These are phyloP conservation scores for Apiotrichum sp. DNA, from an alignment of 1,284 basidiomycete species.

Conservation along the genomic window DNA sequence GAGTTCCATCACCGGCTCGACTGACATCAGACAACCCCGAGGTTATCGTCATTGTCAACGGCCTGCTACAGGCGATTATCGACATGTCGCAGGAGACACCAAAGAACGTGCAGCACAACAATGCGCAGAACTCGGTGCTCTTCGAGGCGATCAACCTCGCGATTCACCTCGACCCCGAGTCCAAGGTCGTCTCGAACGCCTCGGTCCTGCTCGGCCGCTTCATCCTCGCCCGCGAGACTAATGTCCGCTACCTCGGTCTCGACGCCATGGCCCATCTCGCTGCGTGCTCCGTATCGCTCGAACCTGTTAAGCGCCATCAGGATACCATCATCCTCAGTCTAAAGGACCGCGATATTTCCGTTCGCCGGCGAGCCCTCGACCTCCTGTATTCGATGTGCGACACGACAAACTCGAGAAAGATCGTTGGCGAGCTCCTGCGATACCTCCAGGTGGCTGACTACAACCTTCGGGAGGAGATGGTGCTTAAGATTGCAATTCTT, in stretches of 20 bases:
- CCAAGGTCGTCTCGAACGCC: slow-evolving; percentile 81
- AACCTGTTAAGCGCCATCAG: slow-evolving; percentile 91
- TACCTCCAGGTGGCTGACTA: slow-evolving; percentile 95
- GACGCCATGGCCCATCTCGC: slow-evolving; percentile 99
- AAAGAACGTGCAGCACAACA: slow-evolving; percentile 95
- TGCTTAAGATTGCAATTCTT: slow-evolving; percentile 94
- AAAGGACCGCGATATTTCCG: slow-evolving; percentile 95
- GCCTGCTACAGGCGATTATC: slow-evolving; percentile 84
- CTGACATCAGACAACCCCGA: slow-evolving; percentile 68
- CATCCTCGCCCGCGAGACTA: slow-evolving; percentile 96
- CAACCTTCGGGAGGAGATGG: slow-evolving; percentile 94
- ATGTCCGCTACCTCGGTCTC: slow-evolving; percentile 93
- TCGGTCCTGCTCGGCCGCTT: slow-evolving; percentile 87
- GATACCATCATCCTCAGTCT: slow-evolving; percentile 89
- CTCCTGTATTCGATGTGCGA: slow-evolving; percentile 99
- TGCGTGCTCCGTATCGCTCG: slow-evolving; percentile 80
- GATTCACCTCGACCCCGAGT: slow-evolving; percentile 91
- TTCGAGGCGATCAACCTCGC: slow-evolving; percentile 97
- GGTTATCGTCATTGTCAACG: slow-evolving; percentile 67
- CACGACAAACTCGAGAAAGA: slow-evolving; percentile 83
- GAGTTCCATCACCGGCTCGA: slow-evolving; percentile 17
- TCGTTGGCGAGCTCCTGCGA: slow-evolving; percentile 87
- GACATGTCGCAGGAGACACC: slow-evolving; percentile 89
- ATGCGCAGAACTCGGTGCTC: slow-evolving; percentile 95
- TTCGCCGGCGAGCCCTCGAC: slow-evolving; percentile 87